A percentile compares a stretch with the other conserved stretches of the same genome.
These are phyloP conservation scores for Pseudogymnoascus sp. DNA, from an alignment of 2,329 filamentous ascomycete genomes.

Conservation along the genomic window DNA sequence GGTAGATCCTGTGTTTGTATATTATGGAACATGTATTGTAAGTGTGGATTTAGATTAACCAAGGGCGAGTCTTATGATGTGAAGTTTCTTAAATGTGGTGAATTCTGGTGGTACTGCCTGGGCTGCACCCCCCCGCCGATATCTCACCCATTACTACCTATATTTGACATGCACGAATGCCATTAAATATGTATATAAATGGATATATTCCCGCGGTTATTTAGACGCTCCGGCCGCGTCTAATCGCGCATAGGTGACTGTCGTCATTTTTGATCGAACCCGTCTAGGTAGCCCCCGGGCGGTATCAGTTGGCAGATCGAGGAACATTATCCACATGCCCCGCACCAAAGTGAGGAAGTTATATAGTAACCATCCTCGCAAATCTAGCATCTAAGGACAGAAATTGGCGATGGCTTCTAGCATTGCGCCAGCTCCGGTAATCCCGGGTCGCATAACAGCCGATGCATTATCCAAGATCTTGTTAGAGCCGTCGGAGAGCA, in stretches of 20 bases:
- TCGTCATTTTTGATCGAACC: conserved; percentile 1
- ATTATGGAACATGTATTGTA: conserved; percentile 10
- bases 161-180: not conserved
- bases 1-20: conserved; percentile 41
- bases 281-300: not conserved
- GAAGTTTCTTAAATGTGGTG: not conserved
- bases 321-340: not conserved
- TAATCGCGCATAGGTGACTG: not conserved
- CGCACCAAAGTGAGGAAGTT: not conserved
- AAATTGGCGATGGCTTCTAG: not conserved
- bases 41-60: not conserved
- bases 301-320: conserved; percentile 2
- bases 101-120: not conserved
- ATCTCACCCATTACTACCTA: not conserved
- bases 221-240: not conserved
- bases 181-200: not conserved
- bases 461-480: conserved; percentile 24
- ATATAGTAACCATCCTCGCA: not conserved
- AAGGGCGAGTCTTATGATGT: not conserved
- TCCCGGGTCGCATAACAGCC: conserved; percentile 21
- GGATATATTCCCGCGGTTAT: not conserved
- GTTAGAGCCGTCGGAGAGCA: conserved; percentile 18
- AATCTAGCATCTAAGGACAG: not conserved
- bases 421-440: not conserved
- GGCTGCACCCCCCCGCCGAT: not conserved